Evolutionary conservation across 441 rosid genomes (phyloP), one percentile per base, ranked within the genome.

Genomic region (Flueggea neowawraea): DNA sequence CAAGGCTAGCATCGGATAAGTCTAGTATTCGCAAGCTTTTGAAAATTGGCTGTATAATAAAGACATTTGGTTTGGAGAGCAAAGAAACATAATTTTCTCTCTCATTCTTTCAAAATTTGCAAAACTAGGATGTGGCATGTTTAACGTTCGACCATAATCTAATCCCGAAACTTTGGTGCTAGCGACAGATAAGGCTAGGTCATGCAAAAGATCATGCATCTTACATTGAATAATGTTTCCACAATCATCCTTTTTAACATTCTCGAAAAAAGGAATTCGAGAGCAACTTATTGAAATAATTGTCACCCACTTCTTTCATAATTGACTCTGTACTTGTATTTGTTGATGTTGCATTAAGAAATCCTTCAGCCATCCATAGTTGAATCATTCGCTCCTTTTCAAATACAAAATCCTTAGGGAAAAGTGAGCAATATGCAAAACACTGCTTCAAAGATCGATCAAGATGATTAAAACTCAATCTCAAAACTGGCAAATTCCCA

Each of bases 161-260:
- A n/a, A n/a, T n/a, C n/a, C n/a, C n/a, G 39, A 33, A 3, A 6
- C 6, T 33, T 36, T 36, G 41, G 6, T 5, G 41, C 4, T 36
- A 12, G 72, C 45, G 52, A 71, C 4, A 8, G 22, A 52, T 5
- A n/a, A 4, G 4, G 72, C 79, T 60, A 78, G 70, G 64, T 71
- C 74, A 16, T 65, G 63, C 36, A 78, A 58, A 4, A 68, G 65
- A 65, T 71, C 73, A 54, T 74, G 76, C 77, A 78, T 78, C 65
- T 69, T 71, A 50, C 61, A 62, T 2, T 48, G 10, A 13, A 0
- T 31, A 1, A 67, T 47, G 17, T 67, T 55, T 8, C 60, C 73
- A n/a, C 17, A 53, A 2, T 28, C 66, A 67, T 78, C 71, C 31
- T 54, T 69, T 43, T 36, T 47, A 4, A 61, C 54, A 39, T 69